Base-by-base conservation (phyloP, 352 stramenopile species). In the Pythium scleroteichum region DNA sequence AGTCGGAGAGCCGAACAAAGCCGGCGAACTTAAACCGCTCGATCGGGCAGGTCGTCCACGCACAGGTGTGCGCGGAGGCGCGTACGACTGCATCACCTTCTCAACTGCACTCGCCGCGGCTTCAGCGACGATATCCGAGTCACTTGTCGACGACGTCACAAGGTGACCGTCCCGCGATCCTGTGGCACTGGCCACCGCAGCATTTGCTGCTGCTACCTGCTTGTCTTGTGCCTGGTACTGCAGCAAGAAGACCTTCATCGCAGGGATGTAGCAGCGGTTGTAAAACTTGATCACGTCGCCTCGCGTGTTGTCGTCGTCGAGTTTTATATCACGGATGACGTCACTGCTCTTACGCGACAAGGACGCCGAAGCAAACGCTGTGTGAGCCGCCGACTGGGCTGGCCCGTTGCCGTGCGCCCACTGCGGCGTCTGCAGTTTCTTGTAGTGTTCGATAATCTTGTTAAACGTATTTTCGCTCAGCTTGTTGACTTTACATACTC, bases 251-350 rank as follows among this genome's bases (percentile, higher is more conserved):
- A 83, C 69, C 59, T 95, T 95, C 84, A 95, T 91, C 1, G 76
- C 71, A 3, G 81, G 73, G 59, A 94, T 90, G 59, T 81, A 94
- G 64, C 82, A 92, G 12, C 81, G 72, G 53, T 94, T 95, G 73
- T 95, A 95, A 51, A 94, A 95, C 71, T 92, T 94, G 71, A 95
- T 94, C 57, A 95, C 90, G 53, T 95, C 84, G 29, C 86, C 86
- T n/a, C 72, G 72, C 6, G 72, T 73, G 39, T 82, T 69, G 19
- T 72, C 48, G 38, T 75, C 65, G 33, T 93, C 82, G 7, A 94
- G 64, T 50, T 86, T 85, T 58, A 95, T 92, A 24, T 80, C 78
- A n/a, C 85, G 75, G 12, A 90, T 91, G n/a, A 92, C 68, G 32
- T 87, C 79, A 49, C 86, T 77, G 17, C 69, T 74, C 45, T 69